phyloP scores from a whole-genome alignment of 208 protist genomes.

The Naegleria lovaniensis region DNA sequence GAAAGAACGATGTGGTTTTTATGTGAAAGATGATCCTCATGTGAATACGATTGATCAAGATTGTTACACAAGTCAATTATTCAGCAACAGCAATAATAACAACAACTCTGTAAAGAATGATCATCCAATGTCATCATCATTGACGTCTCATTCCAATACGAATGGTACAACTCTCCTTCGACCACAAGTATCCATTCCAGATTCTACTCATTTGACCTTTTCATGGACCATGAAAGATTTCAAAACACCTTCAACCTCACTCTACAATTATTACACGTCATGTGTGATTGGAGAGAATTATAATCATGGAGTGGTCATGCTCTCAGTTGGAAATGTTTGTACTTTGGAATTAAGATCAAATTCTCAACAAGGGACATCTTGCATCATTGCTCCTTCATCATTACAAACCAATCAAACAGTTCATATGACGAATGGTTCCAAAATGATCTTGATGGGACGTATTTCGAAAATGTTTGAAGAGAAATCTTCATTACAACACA shows the following conservation, averaged over 20 bases:
- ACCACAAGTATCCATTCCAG: background rate
- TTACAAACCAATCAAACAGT: too few species aligned
- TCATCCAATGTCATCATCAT: too few species aligned
- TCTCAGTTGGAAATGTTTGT: background rate
- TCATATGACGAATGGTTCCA: too few species aligned
- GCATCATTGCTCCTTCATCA: too few species aligned
- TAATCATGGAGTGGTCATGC: background rate
- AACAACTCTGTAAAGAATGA: too few species aligned
- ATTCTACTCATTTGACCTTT: background rate
- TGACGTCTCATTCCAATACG: too few species aligned
- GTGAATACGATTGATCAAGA: background rate
- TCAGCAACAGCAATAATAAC: too few species aligned
- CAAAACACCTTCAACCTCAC: background rate
- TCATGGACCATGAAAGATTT: background rate
- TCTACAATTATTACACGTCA: background rate
- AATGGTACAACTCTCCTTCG: too few species aligned
- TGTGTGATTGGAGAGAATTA: background rate
- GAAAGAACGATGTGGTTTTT: background rate
- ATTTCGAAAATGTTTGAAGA: background rate
- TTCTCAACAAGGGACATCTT: too few species aligned
- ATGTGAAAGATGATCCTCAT: background rate
- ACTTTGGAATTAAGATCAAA: background rate
- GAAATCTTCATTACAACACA: background rate
- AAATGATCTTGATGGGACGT: background rate
- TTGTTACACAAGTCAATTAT: background rate